A percentile compares a stretch with the other conserved stretches of the same genome.
Conservation (phyloP, 2,329 filamentous ascomycete species). For the Trichoderma oligosporum region DNA sequence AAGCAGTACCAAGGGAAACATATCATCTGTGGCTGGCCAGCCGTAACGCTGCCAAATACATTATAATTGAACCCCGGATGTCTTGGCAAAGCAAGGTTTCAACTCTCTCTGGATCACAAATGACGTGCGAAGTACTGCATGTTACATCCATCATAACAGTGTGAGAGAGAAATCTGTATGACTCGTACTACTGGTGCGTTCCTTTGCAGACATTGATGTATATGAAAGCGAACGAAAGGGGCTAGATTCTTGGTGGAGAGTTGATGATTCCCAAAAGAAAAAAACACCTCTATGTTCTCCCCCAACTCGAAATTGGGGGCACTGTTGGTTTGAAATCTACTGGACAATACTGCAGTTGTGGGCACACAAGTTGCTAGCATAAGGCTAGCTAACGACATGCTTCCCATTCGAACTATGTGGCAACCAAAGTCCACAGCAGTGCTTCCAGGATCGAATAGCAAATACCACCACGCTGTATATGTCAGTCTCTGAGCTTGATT, state of each 20-base stretch:
- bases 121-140: neutral
- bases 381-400: no score
- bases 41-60: neutral
- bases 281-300: neutral
- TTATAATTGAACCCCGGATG: neutral
- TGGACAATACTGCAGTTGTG: neutral
- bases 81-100: conserved; percentile 3
- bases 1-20: neutral
- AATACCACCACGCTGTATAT: no score
- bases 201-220: neutral
- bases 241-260: neutral
- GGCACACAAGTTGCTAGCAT: neutral
- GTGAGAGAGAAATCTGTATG: neutral
- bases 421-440: neutral
- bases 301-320: neutral
- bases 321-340: neutral
- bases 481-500: neutral
- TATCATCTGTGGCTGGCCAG: neutral
- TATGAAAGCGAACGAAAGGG: neutral
- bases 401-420: no score
- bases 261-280: neutral
- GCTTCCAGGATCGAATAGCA: neutral
- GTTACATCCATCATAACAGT: neutral
- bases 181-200: neutral
- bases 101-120: neutral